Base-by-base conservation (phyloP, 106 monocot species). In the Dendrobium nobile region DNA sequence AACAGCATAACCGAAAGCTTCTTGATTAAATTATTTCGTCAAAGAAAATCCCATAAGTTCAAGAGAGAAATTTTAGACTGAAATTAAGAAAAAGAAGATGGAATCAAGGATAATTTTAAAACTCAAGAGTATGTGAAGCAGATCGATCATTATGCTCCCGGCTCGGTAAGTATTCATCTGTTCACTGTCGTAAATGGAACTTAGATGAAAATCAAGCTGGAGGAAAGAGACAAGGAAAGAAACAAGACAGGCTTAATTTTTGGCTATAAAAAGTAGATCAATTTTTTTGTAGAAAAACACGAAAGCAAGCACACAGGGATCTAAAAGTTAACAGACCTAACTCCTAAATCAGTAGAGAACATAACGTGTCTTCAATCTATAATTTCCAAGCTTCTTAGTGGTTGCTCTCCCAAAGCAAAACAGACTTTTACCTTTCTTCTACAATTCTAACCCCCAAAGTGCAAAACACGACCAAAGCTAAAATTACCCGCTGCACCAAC, bases 391-490 rank as follows among this genome's bases (percentile, higher is more conserved):
- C 74, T 20, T 6, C 43, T 28, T 33, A 28, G 13, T 28, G 4
- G 72, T 15, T 16, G 72, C 72, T 33, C 15, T 16, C 42, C 28
- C 74, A 74, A 74, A 74, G 41, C 19, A 74, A 19, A 74, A 44
- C 43, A 74, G 44, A 43, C 19, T 74, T 6, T 43, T n/a, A 74
- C 74, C 41, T 20, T 74, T 44, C 41, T 43, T 7, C 5, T 19
- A 74, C 31, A 74, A 74, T 19, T 43, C 74, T 74, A 19, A 16
- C 31, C 41, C 4, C n/a, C 43, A 41, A 74, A 74, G 74, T n/a
- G 28, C 41, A 43, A 42, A 74, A 41, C 7, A 74, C 43, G 7
- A n/a, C 7, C 74, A n/a, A 74, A 74, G 74, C 74, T 74, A 74
- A 41, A n/a, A 74, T 43, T 5, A 43, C 18, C 42, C 41, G 44